These are phyloP conservation scores for Ramalina peruviana DNA, from an alignment of 495 filamentous ascomycete species.

Conservation along the genomic window DNA sequence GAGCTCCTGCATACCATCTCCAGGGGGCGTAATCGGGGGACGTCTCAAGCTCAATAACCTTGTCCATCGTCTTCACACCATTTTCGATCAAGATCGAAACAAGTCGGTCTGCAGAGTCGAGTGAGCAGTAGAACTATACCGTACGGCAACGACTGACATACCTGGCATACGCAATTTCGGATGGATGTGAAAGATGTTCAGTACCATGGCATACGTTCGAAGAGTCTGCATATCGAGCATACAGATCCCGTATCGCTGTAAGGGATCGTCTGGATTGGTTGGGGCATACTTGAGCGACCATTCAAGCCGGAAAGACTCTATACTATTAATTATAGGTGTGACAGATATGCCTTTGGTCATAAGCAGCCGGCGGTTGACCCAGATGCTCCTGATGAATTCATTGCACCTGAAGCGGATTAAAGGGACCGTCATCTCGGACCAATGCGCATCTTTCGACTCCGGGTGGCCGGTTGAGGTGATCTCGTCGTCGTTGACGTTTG, in stretches of 20 bases:
- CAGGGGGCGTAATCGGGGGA: constrained; percentile 19
- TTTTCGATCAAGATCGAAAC: constrained; percentile 19
- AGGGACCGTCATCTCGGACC: constrained; percentile 52
- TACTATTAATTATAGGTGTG: constrained; percentile 6
- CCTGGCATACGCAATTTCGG: constrained; percentile 28
- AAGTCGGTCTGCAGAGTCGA: constrained; percentile 15
- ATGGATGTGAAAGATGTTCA: constrained; percentile 49
- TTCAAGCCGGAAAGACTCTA: constrained; percentile 9
- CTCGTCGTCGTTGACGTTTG: constrained; percentile 52
- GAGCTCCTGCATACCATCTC: constrained; percentile 31
- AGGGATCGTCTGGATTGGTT: constrained; percentile 1
- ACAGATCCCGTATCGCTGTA: constrained; percentile 44
- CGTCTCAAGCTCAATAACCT: constrained; percentile 21
- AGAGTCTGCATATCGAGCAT: constrained; percentile 48
- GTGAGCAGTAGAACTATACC: background rate
- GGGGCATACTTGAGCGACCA: constrained; percentile 1
- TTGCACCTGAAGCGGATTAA: constrained; percentile 57
- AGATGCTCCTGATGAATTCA: constrained; percentile 55
- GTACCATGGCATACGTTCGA: constrained; percentile 45
- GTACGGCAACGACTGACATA: background rate
- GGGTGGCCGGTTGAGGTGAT: constrained; percentile 26
- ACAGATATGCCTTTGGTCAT: constrained; percentile 5
- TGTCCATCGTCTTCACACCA: constrained; percentile 21
- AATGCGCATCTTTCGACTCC: constrained; percentile 34
- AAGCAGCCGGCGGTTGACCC: constrained; percentile 35